Conservation (phyloP, 1,139 yeast genomes). For the Pichia cactophila region DNA sequence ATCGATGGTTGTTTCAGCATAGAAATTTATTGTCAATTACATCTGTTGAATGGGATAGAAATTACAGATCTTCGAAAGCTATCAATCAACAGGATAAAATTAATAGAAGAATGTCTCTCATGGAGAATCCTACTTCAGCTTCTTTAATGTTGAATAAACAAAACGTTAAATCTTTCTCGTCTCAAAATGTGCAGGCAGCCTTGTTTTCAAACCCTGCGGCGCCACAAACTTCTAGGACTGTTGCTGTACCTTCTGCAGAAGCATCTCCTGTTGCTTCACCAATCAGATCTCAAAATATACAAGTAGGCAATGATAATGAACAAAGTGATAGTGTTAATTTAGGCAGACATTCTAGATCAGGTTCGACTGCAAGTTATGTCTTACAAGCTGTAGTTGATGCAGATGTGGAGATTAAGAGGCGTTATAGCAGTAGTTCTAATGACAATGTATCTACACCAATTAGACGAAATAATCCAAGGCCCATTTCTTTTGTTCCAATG, state of each 20-base stretch:
- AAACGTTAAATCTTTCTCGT: slow-evolving; percentile 39
- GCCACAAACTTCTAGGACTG: slow-evolving; percentile 49
- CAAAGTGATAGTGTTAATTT: neutral
- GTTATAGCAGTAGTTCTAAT: slow-evolving; percentile 24
- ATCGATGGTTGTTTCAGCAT: slow-evolving; percentile 83
- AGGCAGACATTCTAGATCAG: slow-evolving; percentile 25
- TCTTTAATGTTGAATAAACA: slow-evolving; percentile 27
- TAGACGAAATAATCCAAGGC: slow-evolving; percentile 12
- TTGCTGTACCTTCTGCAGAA: slow-evolving; percentile 36
- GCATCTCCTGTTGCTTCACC: slow-evolving; percentile 26
- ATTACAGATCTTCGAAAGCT: slow-evolving; percentile 30
- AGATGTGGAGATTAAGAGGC: slow-evolving; percentile 34
- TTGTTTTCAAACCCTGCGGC: slow-evolving; percentile 41
- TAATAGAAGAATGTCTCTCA: slow-evolving; percentile 33
- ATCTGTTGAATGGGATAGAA: slow-evolving; percentile 84
- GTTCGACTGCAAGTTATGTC: slow-evolving; percentile 52
- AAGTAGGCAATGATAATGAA: neutral
- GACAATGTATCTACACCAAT: slow-evolving; percentile 13
- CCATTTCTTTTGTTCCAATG: slow-evolving; percentile 15
- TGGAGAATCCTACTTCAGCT: slow-evolving; percentile 34
- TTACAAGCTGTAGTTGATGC: slow-evolving; percentile 62
- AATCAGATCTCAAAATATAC: slow-evolving; percentile 6
- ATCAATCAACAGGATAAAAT: slow-evolving; percentile 24
- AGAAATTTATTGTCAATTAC: slow-evolving; percentile 73
- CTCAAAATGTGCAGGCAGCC: slow-evolving; percentile 34